phyloP scores from a whole-genome alignment of 257 asterid genomes.

The Capsicum chinense region DNA sequence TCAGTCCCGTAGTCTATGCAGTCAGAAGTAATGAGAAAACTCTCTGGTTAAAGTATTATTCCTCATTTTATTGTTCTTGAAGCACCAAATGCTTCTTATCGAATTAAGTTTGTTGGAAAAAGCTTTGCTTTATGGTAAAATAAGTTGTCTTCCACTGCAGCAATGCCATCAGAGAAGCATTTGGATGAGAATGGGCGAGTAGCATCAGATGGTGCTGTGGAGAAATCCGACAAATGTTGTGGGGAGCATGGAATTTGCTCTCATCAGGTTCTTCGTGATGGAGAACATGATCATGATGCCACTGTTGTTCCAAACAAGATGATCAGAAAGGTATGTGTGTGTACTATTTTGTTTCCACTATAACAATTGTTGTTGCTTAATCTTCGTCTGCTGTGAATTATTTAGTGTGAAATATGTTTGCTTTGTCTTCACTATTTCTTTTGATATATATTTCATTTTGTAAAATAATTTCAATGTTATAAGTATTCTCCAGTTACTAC shows the following conservation, averaged over 20 bases:
- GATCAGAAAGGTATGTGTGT: constrained; percentile 62
- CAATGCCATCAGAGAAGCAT: constrained; percentile 46
- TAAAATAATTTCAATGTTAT: not conserved
- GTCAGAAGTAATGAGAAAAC: not conserved
- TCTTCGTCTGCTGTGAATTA: not conserved
- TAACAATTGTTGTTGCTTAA: not conserved
- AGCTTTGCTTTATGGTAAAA: constrained; percentile 13
- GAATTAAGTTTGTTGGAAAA: not conserved
- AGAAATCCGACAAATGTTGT: constrained; percentile 55
- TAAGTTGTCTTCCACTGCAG: constrained; percentile 35
- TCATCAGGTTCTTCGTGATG: constrained; percentile 68
- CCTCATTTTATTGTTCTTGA: constrained; percentile 16
- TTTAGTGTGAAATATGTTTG: not conserved
- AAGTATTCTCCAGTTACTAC: not conserved
- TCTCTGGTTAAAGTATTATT: constrained; percentile 11
- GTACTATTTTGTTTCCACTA: constrained; percentile 24
- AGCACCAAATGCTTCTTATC: not conserved
- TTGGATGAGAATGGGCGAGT: constrained; percentile 38
- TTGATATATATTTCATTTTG: not conserved
- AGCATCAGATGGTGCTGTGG: constrained; percentile 40
- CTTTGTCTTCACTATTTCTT: not conserved
- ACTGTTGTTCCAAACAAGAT: constrained; percentile 51
- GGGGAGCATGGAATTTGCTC: constrained; percentile 71
- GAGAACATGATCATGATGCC: constrained; percentile 51
- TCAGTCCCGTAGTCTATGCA: not conserved